Base-by-base conservation (phyloP, 805 yeast genomes). In the Sugiyamaella smithiae region DNA sequence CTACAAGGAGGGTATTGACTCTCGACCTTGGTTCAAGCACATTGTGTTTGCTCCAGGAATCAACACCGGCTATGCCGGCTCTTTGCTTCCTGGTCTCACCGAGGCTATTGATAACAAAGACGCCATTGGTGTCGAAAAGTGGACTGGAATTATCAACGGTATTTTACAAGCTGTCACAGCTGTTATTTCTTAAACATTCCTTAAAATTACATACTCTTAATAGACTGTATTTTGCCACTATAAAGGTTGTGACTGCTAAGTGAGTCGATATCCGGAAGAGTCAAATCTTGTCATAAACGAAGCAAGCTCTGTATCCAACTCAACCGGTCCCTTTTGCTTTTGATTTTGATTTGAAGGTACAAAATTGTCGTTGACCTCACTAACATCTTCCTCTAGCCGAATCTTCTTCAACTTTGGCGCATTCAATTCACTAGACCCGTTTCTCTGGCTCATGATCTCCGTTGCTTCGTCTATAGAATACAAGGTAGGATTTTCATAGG, bases 31-130 rank as follows among this genome's bases (percentile, higher is more conserved):
- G 84, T 80, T 75, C 66, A 78, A 74, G 61, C 85, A 81, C 59
- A 64, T 74, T 37, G 70, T 80, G n/a, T 80, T 67, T 60, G 80
- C 84, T 1, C 78, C 82, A 42, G 83, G 82, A 1, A 61, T 81
- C 42, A 74, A 76, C 63, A 79, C 82, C 0, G 85, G 85, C 1
- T 80, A 80, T 52, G 73, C 75, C n/a, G 83, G 82, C 3, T 80
- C 76, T 46, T 69, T 74, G 32, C 66, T 79, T 47, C 84, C 85
- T 0, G 82, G 80, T 0, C 61, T 80, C 32, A 67, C 67, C 4
- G 85, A 81, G 57, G 75, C 80, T 0, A 56, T 80, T 12, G 82
- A 78, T 52, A 82, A 77, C 53, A 50, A 60, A 1, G 71, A 74
- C 40, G 56, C 60, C 14, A 66, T 63, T 20, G 62, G 62, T 3